Conservation (phyloP, 116 monocot genomes). For the Phalaenopsis hybrid region DNA sequence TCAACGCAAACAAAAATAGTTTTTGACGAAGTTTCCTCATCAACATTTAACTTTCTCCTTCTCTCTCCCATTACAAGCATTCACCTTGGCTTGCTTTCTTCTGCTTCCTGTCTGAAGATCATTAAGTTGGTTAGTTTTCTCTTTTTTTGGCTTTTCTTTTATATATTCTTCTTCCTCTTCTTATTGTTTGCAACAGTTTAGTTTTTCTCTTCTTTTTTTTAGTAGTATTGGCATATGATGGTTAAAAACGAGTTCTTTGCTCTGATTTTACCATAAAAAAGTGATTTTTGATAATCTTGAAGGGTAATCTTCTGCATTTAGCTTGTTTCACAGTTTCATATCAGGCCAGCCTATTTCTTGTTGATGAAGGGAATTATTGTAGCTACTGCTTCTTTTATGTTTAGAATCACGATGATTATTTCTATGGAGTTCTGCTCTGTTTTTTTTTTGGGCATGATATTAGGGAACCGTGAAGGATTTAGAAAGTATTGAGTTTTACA, state of each 20-base stretch:
- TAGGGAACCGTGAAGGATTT: not conserved
- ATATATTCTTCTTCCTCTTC: not conserved
- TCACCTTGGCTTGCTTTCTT: not conserved
- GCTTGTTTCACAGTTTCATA: not conserved
- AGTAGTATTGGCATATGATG: too few relatives aligned
- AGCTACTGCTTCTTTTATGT: not conserved
- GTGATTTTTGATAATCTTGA: not conserved
- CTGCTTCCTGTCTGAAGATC: not conserved
- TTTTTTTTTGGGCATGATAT: not conserved
- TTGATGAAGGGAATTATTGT: not conserved
- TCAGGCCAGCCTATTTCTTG: not conserved
- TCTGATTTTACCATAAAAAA: not conserved
- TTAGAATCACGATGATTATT: not conserved
- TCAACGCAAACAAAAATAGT: conserved; percentile 1
- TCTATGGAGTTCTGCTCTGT: not conserved
- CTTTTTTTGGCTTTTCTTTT: not conserved
- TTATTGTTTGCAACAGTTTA: not conserved
- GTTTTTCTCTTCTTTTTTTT: too few relatives aligned
- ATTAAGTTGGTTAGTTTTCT: not conserved
- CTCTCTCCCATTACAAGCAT: not conserved
- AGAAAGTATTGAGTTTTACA: not conserved
- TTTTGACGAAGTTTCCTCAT: not conserved
- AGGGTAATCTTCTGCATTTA: not conserved
- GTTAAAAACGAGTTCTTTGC: not conserved
- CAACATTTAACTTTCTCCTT: not conserved